Evolutionary conservation across 2,329 filamentous ascomycete species (phyloP).

Genomic region (Daldinia sp.): DNA sequence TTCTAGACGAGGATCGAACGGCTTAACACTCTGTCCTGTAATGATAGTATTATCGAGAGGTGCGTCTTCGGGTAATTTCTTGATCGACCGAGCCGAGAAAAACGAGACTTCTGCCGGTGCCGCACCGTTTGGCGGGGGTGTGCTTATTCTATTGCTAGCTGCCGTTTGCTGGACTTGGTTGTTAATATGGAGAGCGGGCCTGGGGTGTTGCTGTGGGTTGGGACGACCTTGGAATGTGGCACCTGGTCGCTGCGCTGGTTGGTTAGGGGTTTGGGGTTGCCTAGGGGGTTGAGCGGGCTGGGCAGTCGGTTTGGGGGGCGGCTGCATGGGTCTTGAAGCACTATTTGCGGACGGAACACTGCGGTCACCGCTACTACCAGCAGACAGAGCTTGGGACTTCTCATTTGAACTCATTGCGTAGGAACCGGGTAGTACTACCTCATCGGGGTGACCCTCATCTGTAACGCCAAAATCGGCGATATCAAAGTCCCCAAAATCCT

Average conservation of each 20-base stretch:
- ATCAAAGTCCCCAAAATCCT: slow-evolving; percentile 69
- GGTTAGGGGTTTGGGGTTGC: slow-evolving; percentile 50
- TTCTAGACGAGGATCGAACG: slow-evolving; percentile 78
- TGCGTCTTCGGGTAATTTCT: slow-evolving; percentile 60
- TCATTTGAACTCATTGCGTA: slow-evolving; percentile 43
- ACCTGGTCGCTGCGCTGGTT: slow-evolving; percentile 41
- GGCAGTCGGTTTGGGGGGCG: slow-evolving; percentile 48
- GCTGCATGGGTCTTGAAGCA: slow-evolving; percentile 48
- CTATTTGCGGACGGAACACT: slow-evolving; percentile 43
- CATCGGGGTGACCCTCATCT: slow-evolving; percentile 77
- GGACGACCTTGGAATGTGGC: slow-evolving; percentile 40
- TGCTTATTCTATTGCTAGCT: slow-evolving; percentile 39
- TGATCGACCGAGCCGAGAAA: slow-evolving; percentile 74
- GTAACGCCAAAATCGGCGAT: slow-evolving; percentile 78
- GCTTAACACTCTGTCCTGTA: slow-evolving; percentile 56
- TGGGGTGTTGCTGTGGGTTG: slow-evolving; percentile 37
- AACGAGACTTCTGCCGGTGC: slow-evolving; percentile 63
- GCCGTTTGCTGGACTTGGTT: slow-evolving; percentile 40
- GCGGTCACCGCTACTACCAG: slow-evolving; percentile 37
- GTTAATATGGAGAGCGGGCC: slow-evolving; percentile 35
- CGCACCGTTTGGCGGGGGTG: slow-evolving; percentile 45
- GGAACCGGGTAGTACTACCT: slow-evolving; percentile 67
- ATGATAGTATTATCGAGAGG: slow-evolving; percentile 53
- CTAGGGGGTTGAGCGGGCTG: slow-evolving; percentile 46
- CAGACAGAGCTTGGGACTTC: slow-evolving; percentile 38